Conservation (phyloP, 1,139 yeast genomes). For the Scheffersomyces cryptocercus region DNA sequence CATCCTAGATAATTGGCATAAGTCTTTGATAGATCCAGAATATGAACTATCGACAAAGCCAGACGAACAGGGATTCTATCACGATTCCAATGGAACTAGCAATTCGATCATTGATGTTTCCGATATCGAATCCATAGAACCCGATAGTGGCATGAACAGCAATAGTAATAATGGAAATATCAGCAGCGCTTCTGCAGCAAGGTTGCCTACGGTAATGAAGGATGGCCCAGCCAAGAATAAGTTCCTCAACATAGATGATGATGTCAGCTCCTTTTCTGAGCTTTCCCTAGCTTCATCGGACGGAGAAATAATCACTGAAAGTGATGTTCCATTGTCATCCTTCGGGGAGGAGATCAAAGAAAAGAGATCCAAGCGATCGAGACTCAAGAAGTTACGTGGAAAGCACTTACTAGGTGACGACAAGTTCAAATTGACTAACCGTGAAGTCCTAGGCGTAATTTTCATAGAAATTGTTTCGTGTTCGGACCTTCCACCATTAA, state of each 20-base stretch:
- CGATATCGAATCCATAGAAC: conserved; percentile 27
- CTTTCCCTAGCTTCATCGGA: conserved; percentile 19
- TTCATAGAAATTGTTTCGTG: conserved; percentile 77
- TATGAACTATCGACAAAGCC: conserved; percentile 26
- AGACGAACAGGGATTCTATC: conserved; percentile 47
- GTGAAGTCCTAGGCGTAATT: conserved; percentile 66
- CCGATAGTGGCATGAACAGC: conserved; percentile 1
- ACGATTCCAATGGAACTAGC: conserved; percentile 23
- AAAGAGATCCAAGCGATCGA: conserved; percentile 6
- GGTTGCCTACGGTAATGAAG: background rate
- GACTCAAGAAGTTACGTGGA: conserved; percentile 5
- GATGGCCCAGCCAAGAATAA: conserved; percentile 1
- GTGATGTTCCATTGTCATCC: conserved; percentile 2
- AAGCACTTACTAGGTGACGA: conserved; percentile 4
- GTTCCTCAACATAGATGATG: background rate
- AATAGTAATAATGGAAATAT: too few relatives aligned
- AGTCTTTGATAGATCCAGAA: conserved; percentile 32
- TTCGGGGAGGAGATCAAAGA: background rate
- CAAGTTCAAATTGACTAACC: conserved; percentile 35
- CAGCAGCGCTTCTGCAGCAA: too few relatives aligned
- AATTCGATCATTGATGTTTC: conserved; percentile 24
- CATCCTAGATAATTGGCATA: conserved; percentile 29
- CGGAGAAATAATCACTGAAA: conserved; percentile 5
- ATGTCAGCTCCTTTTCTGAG: conserved; percentile 24
- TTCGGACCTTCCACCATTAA: conserved; percentile 67